Evolutionary conservation across 495 filamentous ascomycete genomes (phyloP).

Genomic region (Aspergillus olivimuriae): DNA sequence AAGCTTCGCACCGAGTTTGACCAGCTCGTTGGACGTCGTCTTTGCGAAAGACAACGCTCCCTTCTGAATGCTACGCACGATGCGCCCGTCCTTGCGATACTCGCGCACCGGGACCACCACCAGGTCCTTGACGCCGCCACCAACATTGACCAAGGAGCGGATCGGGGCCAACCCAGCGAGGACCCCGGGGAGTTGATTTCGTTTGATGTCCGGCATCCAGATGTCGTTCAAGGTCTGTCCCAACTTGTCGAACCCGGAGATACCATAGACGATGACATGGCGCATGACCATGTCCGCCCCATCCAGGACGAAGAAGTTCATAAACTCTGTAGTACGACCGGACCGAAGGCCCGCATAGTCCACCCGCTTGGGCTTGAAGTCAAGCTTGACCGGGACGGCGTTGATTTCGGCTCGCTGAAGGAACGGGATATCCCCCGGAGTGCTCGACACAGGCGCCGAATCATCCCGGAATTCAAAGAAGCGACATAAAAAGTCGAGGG

Average conservation of each 20-base stretch:
- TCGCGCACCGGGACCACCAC: conserved; percentile 85
- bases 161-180: conserved; percentile 88
- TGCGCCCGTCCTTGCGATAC: conserved; percentile 88
- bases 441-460: conserved; percentile 39
- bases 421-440: conserved; percentile 72
- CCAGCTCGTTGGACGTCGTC: conserved; percentile 84
- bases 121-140: conserved; percentile 75
- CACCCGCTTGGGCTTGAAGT: conserved; percentile 97
- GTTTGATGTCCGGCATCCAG: conserved; percentile 93
- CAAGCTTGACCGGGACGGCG: conserved; percentile 72
- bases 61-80: conserved; percentile 86
- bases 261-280: conserved; percentile 87
- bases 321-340: conserved; percentile 96
- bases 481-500: conserved; percentile 90
- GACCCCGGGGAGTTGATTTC: conserved; percentile 82
- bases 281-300: conserved; percentile 78
- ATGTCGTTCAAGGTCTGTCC: conserved; percentile 87
- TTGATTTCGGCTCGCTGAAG: conserved; percentile 86
- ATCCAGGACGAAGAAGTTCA: conserved; percentile 97
- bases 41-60: conserved; percentile 83
- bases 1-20: conserved; percentile 89
- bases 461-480: conserved; percentile 98
- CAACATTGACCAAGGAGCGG: conserved; percentile 82
- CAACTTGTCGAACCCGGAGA: conserved; percentile 82
- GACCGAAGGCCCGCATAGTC: conserved; percentile 94